Percentiles rank a stretch among this genome's conserved stretches.
phyloP scores from a whole-genome alignment of 2,329 filamentous ascomycete species.

The Ophiostoma sp. region DNA sequence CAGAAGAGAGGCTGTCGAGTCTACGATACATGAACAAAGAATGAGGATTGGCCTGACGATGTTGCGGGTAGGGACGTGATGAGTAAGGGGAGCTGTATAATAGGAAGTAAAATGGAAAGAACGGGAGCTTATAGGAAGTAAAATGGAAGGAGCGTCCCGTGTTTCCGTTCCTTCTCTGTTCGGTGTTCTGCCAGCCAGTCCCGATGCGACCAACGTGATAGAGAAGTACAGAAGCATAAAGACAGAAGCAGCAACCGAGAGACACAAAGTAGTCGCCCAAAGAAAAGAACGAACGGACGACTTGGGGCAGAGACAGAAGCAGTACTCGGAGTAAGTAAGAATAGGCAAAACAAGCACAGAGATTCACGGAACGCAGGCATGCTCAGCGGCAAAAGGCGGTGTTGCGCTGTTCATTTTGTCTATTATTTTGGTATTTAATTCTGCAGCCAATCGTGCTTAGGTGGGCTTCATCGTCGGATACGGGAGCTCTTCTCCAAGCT shows the following conservation, averaged over 20 bases:
- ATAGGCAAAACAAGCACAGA: too few relatives aligned
- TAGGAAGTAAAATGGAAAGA: too few relatives aligned
- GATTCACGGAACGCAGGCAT: not conserved
- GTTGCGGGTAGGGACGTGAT: too few relatives aligned
- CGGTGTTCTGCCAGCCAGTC: not conserved
- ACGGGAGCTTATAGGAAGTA: not conserved
- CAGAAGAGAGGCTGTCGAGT: not conserved
- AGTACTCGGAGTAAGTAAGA: too few relatives aligned
- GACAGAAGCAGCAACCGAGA: not conserved
- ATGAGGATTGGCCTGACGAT: too few relatives aligned
- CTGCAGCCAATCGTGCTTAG: not conserved
- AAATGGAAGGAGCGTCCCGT: not conserved
- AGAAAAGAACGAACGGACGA: not conserved
- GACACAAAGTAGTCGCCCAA: not conserved
- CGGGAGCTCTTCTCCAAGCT: not conserved
- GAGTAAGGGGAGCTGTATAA: too few relatives aligned
- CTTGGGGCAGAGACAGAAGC: too few relatives aligned
- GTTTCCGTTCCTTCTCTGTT: not conserved
- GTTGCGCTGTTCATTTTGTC: slow-evolving; percentile 17
- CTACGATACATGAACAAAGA: too few relatives aligned
- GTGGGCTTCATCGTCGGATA: not conserved
- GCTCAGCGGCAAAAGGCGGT: slow-evolving; percentile 17
- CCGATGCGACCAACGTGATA: not conserved
- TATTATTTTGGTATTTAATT: not conserved
- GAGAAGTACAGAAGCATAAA: not conserved